Base-by-base conservation (phyloP, 2,329 filamentous ascomycete genomes). In the Diaporthe citri region DNA sequence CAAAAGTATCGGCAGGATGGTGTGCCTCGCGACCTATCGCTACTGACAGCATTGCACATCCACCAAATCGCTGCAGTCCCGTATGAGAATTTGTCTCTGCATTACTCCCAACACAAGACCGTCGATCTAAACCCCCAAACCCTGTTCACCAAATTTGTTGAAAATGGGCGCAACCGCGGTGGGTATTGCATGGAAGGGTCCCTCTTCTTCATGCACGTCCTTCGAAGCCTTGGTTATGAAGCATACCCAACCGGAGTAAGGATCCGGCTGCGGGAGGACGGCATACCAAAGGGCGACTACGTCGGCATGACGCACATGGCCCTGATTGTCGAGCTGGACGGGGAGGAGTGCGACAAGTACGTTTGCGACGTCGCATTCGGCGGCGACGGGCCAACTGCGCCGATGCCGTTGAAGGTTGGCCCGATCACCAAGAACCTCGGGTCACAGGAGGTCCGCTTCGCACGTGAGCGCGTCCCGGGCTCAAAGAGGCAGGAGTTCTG, bases 351-450 rank as follows among this genome's bases (percentile, higher is more conserved):
- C 52, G 85, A 86, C 39, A 83, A 85, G 74, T 92, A 88, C 82
- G 83, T 88, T 79, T 81, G 90, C 13, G 93, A 94, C 80, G 89
- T 92, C 15, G 90, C 88, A 6, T 94, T 94, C 79, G 92, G 92
- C 62, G 90, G 89, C 28, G 89, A 92, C 78, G 89, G 90, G 10
- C 86, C 91, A 3, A 92, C 89, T 2, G 82, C 83, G 22, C 91
- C 92, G 9, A 81, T 94, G 51, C 87, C 87, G 1, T 82, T 94
- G 2, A 80, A 85, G 28, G 82, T 87, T 20, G 82, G 82, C 13
- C 79, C 82, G 20, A 81, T 86, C 12, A 84, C 85, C 72, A 78
- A 81, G 74, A 89, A 90, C 80, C 84, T 92, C 34, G 89, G 88
- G 15, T 85, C 88, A 3, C 88, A 91, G 75, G 84, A 91, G 76